Evolutionary conservation across 108 stramenopile genomes (phyloP), one percentile per base, ranked within the genome.

Genomic region (Pseudonitzschia multiseries): DNA sequence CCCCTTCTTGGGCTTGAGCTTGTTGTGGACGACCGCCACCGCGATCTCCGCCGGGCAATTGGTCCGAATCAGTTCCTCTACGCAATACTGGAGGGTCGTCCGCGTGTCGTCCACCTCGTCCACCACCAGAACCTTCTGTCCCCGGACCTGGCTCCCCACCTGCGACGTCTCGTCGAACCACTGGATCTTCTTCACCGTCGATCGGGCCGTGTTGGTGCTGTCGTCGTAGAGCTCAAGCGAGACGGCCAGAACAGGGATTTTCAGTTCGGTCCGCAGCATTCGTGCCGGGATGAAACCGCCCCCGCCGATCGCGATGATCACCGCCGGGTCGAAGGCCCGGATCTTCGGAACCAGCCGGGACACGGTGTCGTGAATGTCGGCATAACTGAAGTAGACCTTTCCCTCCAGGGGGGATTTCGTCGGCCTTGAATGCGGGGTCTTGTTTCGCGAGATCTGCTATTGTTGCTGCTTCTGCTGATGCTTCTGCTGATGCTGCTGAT

Each of bases 81-180:
- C 83, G 4, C 63, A 59, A 44, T 64, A 80, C 33, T 80, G 79
- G 0, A 83, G 60, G 10, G 83, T 83, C 4, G 79, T 77, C 15
- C 83, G 70, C 20, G 72, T 75, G 68, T 83, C 83, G 56, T 83
- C 83, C 17, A 83, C 83, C 44, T 83, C 83, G 51, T 83, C 83
- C 20, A 83, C 79, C 56, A 83, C 77, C 59, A 83, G 51, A 13
- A 83, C 72, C 22, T 77, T 73, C 17, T 76, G 74, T 1, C 68
- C 72, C 20, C 62, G 32, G 0, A 77, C 83, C n/a, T 60, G 43
- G 14, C 60, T 52, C 8, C 83, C 83, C 20, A 68, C 64, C 56
- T 73, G 70, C 32, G 46, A 51, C 17, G 26, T 52, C 22, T 68
- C 66, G 59, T 72, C 70, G 52, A 83, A 83, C 83, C 83, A 83